These are phyloP conservation scores for Hypoxylon crocopeplum DNA, from an alignment of 495 filamentous ascomycete genomes.

Conservation along the genomic window DNA sequence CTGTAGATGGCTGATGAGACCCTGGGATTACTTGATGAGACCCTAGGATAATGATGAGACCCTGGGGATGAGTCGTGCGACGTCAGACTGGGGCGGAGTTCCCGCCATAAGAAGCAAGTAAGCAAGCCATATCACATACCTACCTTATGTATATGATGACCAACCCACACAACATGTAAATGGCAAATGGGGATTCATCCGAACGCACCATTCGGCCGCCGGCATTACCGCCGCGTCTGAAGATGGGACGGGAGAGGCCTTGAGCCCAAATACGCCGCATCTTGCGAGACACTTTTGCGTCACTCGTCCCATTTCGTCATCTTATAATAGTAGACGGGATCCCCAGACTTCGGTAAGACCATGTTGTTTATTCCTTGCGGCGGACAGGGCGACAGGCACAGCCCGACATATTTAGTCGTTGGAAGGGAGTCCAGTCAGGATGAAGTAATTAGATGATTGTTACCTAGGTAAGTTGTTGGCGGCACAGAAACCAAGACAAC, in stretches of 20 bases:
- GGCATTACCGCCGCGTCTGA: no score
- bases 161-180: background rate
- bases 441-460: no score
- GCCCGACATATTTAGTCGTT: no score
- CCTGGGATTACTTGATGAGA: constrained; percentile 38
- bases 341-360: background rate
- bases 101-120: constrained; percentile 21
- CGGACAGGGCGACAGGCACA: no score
- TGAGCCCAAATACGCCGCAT: background rate
- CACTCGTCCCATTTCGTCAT: background rate
- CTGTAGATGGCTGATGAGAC: constrained; percentile 38
- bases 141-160: constrained; percentile 4
- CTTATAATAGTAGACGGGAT: no score
- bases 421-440: no score
- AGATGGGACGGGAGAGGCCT: background rate
- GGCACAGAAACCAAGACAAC: background rate
- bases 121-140: constrained; percentile 32
- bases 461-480: background rate
- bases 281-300: background rate
- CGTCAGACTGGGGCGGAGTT: constrained; percentile 34
- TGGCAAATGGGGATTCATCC: constrained; percentile 16
- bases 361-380: no score
- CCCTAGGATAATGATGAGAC: constrained; percentile 34
- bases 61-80: constrained; percentile 28
- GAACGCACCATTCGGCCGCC: constrained; percentile 5